These are phyloP conservation scores for Tilletiaria anomala DNA, from an alignment of 1,284 basidiomycete species.

Conservation along the genomic window DNA sequence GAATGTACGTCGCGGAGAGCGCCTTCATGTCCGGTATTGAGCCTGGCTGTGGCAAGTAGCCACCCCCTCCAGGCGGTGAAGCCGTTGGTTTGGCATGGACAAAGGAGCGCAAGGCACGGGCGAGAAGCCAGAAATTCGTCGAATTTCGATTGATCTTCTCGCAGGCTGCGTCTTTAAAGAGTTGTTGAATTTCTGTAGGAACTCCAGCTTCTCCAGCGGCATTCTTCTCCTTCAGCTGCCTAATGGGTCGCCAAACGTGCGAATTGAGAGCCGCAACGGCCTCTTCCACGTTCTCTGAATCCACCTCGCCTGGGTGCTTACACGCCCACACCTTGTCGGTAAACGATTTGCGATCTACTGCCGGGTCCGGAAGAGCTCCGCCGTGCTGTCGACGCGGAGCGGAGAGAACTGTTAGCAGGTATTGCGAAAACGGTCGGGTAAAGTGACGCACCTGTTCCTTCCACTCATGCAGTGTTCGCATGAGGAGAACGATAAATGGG, in stretches of 20 bases:
- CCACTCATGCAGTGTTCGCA: constrained; percentile 69
- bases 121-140: constrained; percentile 68
- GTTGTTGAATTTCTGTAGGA: constrained; percentile 13
- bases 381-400: constrained; percentile 47
- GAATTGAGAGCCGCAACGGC: constrained; percentile 25
- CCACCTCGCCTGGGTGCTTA: constrained; percentile 53
- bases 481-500: constrained; percentile 37
- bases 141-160: constrained; percentile 39
- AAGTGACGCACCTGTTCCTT: constrained; percentile 49
- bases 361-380: constrained; percentile 48
- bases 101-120: constrained; percentile 57
- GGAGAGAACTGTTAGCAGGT: constrained; percentile 6
- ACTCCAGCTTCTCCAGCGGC: constrained; percentile 3
- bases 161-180: constrained; percentile 52
- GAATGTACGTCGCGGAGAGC: constrained; percentile 65
- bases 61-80: constrained; percentile 31
- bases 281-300: constrained; percentile 86
- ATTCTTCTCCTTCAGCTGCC: constrained; percentile 1
- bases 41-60: constrained; percentile 47
- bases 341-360: constrained; percentile 62
- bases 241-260: constrained; percentile 30
- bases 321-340: constrained; percentile 49
- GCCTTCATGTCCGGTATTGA: constrained; percentile 93
- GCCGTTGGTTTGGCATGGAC: constrained; percentile 42
- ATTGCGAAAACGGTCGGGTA: background rate